A percentile compares a stretch with the other conserved stretches of the same genome.
Conservation (phyloP, 1,284 basidiomycete genomes). For the Takashimella tepidaria region DNA sequence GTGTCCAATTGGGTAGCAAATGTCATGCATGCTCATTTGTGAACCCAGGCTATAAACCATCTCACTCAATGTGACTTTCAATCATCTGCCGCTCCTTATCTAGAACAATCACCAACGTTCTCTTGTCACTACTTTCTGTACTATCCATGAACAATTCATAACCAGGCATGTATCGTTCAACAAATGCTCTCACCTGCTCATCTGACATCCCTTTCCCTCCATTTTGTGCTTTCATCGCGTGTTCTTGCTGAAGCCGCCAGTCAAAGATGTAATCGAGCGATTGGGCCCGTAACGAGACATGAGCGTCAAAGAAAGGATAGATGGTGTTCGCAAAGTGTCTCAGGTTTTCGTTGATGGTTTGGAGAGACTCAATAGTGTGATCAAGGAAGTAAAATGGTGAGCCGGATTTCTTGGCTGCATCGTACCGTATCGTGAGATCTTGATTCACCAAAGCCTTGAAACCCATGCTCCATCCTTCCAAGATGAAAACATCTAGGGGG, state of each 20-base stretch:
- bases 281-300: slow-evolving; percentile 32
- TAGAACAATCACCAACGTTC: too few species aligned
- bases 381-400: slow-evolving; percentile 29
- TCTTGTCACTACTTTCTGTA: too few species aligned
- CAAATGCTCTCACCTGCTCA: slow-evolving; percentile 65
- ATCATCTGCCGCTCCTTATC: too few species aligned
- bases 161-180: slow-evolving; percentile 42
- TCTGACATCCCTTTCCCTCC: slow-evolving; percentile 85
- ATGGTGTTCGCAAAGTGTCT: slow-evolving; percentile 18
- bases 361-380: slow-evolving; percentile 23
- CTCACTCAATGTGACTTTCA: too few species aligned
- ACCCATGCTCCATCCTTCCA: slow-evolving; percentile 56
- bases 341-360: slow-evolving; percentile 30
- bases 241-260: slow-evolving; percentile 84
- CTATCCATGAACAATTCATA: too few species aligned
- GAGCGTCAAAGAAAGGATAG: slow-evolving; percentile 26
- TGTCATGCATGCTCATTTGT: too few species aligned
- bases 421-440: slow-evolving; percentile 47
- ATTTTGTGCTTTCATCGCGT: slow-evolving; percentile 73
- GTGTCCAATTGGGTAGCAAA: too few species aligned
- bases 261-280: slow-evolving; percentile 37
- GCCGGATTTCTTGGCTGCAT: slow-evolving; percentile 15
- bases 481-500: slow-evolving; percentile 74
- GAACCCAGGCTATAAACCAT: too few species aligned
- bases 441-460: slow-evolving; percentile 35